A percentile compares a stretch with the other conserved stretches of the same genome.
phyloP scores from a whole-genome alignment of 2,329 filamentous ascomycete genomes.

The Fusarium anthophilum region DNA sequence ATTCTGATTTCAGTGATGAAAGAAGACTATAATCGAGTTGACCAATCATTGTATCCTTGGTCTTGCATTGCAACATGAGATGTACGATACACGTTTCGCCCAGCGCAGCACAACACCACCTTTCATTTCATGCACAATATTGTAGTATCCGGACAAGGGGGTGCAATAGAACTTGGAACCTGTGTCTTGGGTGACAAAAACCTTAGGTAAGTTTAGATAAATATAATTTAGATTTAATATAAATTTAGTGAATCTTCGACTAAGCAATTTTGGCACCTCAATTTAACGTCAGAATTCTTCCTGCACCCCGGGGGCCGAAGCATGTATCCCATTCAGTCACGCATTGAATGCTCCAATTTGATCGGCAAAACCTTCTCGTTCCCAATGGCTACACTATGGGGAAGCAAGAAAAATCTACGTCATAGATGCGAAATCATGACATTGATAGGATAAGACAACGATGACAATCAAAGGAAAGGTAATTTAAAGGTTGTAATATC shows the following conservation, averaged over 20 bases:
- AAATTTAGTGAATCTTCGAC: too few species aligned
- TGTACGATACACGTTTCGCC: fast-evolving
- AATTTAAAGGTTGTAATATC: not conserved
- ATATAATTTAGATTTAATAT: too few species aligned
- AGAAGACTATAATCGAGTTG: fast-evolving
- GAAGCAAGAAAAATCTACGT: not conserved
- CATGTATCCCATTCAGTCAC: not conserved
- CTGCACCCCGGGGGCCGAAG: too few species aligned
- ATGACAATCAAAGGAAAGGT: not conserved
- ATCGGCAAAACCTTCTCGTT: not conserved
- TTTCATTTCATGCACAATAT: too few species aligned
- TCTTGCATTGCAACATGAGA: fast-evolving
- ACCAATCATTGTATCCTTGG: fast-evolving
- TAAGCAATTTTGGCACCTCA: too few species aligned
- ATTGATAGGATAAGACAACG: not conserved
- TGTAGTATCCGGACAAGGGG: too few species aligned
- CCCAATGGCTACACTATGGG: not conserved
- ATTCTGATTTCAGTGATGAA: not conserved
- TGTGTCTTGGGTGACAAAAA: too few species aligned
- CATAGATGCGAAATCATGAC: not conserved
- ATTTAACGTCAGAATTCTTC: too few species aligned
- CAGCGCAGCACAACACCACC: not conserved
- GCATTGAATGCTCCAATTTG: not conserved
- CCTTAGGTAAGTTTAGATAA: too few species aligned
- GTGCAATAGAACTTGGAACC: too few species aligned